Evolutionary conservation across 208 protist species (phyloP), one percentile per base, ranked within the genome.

Genomic region (Vickermania spadyakhi): DNA sequence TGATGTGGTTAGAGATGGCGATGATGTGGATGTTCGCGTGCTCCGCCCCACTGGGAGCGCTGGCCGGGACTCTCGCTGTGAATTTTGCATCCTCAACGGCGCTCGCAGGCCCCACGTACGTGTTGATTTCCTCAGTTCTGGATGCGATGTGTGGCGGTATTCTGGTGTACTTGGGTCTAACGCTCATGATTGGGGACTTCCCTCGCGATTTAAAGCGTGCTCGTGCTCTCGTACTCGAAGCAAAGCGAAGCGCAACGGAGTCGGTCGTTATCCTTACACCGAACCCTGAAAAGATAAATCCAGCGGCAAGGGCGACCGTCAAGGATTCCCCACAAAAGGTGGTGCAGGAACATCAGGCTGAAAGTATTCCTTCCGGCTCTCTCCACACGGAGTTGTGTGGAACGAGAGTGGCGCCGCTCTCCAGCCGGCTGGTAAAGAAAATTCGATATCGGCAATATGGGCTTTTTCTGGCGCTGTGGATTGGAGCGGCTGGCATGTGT

Each of bases 121-220:
- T 71, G 0, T 28, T 58, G 18, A 1, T 65, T 28, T 52, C 61
- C 31, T 56, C 56, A 21, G 56, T 74, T 25, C 52, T 56, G 55
- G 58, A 62, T 41, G 41, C 68, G 0, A 22, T 70, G 31, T 74
- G 68, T 41, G 63, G 62, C 28, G 68, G 68, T 1, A 69, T 74
- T 14, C 57, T 74, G 42, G 49, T 74, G 14, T 74, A 74, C 57
- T 50, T 74, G 42, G 68, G 28, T n/a, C 67, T 74, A 41, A 30
- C 31, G n/a, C 57, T 74, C 14, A 55, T 74, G 57, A 30, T 74
- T 11, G 58, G 41, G 21, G 68, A 74, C 52, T 74, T 74, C 31
- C 60, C 68, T 4, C 21, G n/a, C 36, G 68, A 74, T 30, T 21
- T 74, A 56, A 55, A 52, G 30, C 61, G 53, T 30, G 51, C 60